A percentile compares a stretch with the other conserved stretches of the same genome.
These are phyloP conservation scores for Aspergillus sojae DNA, from an alignment of 2,329 filamentous ascomycete genomes.

Conservation along the genomic window DNA sequence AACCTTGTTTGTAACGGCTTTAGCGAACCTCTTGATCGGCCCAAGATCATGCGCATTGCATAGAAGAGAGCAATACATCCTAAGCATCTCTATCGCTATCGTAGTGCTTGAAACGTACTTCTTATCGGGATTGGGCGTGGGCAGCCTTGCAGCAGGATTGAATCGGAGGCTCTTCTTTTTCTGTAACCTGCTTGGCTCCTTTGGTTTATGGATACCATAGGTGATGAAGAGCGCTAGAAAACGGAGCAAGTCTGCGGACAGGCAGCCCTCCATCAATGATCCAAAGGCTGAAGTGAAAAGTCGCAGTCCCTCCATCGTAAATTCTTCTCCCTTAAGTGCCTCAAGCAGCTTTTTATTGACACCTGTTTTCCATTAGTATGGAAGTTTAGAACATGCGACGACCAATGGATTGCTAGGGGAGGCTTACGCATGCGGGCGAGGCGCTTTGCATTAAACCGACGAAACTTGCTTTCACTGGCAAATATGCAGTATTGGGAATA, in stretches of 20 bases:
- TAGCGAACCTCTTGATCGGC: conserved; percentile 83
- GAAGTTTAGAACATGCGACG: not conserved
- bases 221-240: conserved; percentile 91
- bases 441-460: conserved; percentile 86
- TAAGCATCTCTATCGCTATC: conserved; percentile 73
- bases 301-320: conserved; percentile 71
- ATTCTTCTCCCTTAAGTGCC: conserved; percentile 81
- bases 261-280: conserved; percentile 75
- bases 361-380: conserved; percentile 53
- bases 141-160: conserved; percentile 31
- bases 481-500: conserved; percentile 91
- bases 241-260: conserved; percentile 81
- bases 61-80: conserved; percentile 75
- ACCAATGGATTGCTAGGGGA: conserved; percentile 10
- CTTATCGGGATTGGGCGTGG: conserved; percentile 38
- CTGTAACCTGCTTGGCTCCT: conserved; percentile 42
- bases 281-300: conserved; percentile 80
- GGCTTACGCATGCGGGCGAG: conserved; percentile 86
- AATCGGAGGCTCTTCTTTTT: conserved; percentile 50
- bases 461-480: conserved; percentile 84
- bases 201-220: conserved; percentile 76
- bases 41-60: conserved; percentile 70
- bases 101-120: conserved; percentile 62
- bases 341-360: conserved; percentile 90
- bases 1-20: conserved; percentile 93